Evolutionary conservation across 352 stramenopile species (phyloP).

Genomic region (Globisporangium abappressorium): DNA sequence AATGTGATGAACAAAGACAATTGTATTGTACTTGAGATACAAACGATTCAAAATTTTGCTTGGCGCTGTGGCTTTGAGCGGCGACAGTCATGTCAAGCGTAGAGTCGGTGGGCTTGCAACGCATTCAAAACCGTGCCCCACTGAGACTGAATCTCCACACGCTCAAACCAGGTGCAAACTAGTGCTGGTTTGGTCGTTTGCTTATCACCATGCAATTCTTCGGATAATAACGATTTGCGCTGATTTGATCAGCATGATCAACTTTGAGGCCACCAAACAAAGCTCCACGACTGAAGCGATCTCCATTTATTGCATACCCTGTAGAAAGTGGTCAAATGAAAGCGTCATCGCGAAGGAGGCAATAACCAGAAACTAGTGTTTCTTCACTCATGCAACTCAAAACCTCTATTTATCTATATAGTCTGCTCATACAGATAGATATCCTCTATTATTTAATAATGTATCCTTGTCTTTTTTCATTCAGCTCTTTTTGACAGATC

Average conservation of each 20-base stretch:
- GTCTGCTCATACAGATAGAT: background rate
- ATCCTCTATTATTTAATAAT: background rate
- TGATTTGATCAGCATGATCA: background rate
- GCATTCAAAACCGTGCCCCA: background rate
- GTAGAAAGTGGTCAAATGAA: too few species aligned
- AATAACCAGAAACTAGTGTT: too few species aligned
- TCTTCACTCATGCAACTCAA: background rate
- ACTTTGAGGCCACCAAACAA: too few species aligned
- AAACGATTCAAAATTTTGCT: too few species aligned
- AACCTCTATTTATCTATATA: background rate
- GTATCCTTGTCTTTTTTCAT: background rate
- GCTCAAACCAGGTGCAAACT: background rate
- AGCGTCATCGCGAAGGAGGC: too few species aligned
- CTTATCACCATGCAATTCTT: background rate
- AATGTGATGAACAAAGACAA: constrained; percentile 2
- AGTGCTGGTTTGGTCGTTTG: background rate
- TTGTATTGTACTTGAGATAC: background rate
- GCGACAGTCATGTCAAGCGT: too few species aligned
- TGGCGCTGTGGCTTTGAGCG: too few species aligned
- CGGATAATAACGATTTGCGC: background rate
- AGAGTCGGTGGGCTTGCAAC: too few species aligned
- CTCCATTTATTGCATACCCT: too few species aligned
- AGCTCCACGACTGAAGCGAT: too few species aligned
- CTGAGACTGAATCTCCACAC: background rate
- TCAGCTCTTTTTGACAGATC: background rate